Percentiles rank a stretch among this genome's conserved stretches.
phyloP scores from a whole-genome alignment of 2,329 filamentous ascomycete species.

The Alternaria viburni region DNA sequence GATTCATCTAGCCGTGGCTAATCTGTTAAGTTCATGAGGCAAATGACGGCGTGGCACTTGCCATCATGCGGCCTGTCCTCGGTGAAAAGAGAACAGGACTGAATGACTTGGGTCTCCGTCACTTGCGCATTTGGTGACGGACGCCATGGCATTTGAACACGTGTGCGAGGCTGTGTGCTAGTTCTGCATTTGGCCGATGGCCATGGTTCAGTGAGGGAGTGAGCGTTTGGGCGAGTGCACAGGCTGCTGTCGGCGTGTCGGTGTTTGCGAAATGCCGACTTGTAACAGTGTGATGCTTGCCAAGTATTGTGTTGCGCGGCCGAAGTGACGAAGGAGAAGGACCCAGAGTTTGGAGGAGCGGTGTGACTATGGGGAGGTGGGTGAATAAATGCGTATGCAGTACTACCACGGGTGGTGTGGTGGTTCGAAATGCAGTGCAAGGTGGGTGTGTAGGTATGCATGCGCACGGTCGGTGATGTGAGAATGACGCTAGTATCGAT shows the following conservation, averaged over 20 bases:
- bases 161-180: background rate
- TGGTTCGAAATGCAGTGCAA: background rate
- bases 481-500: background rate
- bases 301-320: background rate
- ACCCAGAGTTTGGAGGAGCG: background rate
- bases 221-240: background rate
- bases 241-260: constrained; percentile 15
- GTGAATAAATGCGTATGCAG: background rate
- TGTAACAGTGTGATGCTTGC: background rate
- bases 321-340: background rate
- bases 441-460: background rate
- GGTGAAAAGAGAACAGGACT: background rate
- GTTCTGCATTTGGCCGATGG: background rate
- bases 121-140: background rate
- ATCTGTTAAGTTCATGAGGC: background rate
- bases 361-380: constrained; percentile 2
- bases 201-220: background rate
- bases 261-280: constrained; percentile 9
- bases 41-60: background rate
- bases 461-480: background rate
- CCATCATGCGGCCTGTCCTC: background rate
- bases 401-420: background rate
- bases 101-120: background rate
- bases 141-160: background rate
- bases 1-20: background rate